Percentiles rank a stretch among this genome's conserved stretches.
Conservation (phyloP, 2,329 filamentous ascomycete species). For the Fusarium bactridioides region DNA sequence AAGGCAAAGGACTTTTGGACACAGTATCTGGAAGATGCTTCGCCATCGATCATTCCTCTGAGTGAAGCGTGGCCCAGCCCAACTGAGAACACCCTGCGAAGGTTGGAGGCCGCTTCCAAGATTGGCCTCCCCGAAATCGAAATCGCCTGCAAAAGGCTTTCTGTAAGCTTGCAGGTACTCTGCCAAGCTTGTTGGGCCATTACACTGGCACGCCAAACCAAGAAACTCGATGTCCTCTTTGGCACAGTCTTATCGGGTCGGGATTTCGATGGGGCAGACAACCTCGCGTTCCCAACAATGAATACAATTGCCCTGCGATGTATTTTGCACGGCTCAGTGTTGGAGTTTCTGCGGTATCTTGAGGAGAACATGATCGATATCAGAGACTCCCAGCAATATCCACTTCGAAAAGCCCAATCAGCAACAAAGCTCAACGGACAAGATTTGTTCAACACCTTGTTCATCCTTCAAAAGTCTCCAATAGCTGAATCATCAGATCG, state of each 20-base stretch:
- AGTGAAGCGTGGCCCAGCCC: not conserved
- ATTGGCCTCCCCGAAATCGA: slow-evolving; percentile 39
- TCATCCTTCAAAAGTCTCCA: slow-evolving; percentile 59
- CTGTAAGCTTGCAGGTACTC: slow-evolving; percentile 78
- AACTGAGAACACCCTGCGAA: not conserved
- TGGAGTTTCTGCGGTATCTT: slow-evolving; percentile 73
- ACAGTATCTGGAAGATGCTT: slow-evolving; percentile 65
- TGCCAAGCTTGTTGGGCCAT: slow-evolving; percentile 81
- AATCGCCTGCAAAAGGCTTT: slow-evolving; percentile 69
- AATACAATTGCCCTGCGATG: slow-evolving; percentile 83
- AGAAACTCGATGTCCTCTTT: slow-evolving; percentile 78
- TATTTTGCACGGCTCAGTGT: slow-evolving; percentile 72
- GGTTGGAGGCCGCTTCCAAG: slow-evolving; percentile 23
- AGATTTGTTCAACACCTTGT: slow-evolving; percentile 63
- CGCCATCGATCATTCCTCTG: slow-evolving; percentile 46
- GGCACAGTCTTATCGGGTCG: slow-evolving; percentile 86
- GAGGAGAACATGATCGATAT: slow-evolving; percentile 74
- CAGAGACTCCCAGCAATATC: slow-evolving; percentile 77
- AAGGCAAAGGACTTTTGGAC: slow-evolving; percentile 70
- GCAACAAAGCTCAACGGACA: slow-evolving; percentile 45
- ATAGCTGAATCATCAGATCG: not conserved
- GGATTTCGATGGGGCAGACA: slow-evolving; percentile 73
- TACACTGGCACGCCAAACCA: slow-evolving; percentile 68
- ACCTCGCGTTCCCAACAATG: slow-evolving; percentile 87
- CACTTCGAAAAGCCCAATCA: slow-evolving; percentile 73